Conservation (phyloP, 768 basidiomycete genomes). For the Pleurotus tuber-regium region DNA sequence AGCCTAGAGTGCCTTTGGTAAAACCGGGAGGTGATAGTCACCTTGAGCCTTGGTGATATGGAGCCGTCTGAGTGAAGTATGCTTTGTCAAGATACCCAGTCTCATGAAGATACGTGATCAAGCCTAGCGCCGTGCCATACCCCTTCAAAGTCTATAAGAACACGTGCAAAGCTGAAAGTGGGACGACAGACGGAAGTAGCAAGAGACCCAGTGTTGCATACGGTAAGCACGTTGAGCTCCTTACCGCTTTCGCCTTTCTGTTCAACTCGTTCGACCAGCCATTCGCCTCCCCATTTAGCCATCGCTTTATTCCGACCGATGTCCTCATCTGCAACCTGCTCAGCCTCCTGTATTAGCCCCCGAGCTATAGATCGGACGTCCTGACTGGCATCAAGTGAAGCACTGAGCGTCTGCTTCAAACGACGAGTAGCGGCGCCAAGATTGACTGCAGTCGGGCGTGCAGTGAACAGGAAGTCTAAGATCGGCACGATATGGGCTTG, state of each 20-base stretch:
- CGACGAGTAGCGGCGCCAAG: conserved; percentile 83
- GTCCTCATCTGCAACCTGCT: conserved; percentile 81
- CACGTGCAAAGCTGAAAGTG: not conserved
- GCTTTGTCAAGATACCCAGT: conserved; percentile 74
- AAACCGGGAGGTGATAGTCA: conserved; percentile 18
- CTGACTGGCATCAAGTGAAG: conserved; percentile 38
- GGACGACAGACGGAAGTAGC: conserved; percentile 76
- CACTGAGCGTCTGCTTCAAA: conserved; percentile 50
- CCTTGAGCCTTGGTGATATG: conserved; percentile 92
- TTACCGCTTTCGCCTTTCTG: conserved; percentile 31
- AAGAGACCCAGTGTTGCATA: conserved; percentile 96
- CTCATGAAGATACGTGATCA: conserved; percentile 89
- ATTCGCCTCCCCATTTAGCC: conserved; percentile 82
- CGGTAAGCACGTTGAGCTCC: conserved; percentile 80
- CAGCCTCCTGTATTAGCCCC: conserved; percentile 68
- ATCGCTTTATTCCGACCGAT: conserved; percentile 83
- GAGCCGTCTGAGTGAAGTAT: conserved; percentile 92
- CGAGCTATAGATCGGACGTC: conserved; percentile 48
- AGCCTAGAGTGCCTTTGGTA: no score
- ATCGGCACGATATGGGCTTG: conserved; percentile 52
- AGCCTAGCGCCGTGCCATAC: conserved; percentile 91
- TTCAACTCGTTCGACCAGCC: conserved; percentile 62
- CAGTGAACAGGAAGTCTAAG: conserved; percentile 74
- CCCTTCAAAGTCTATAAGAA: conserved; percentile 50
- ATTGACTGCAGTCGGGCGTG: conserved; percentile 97